phyloP scores from a whole-genome alignment of 352 stramenopile species.

The Pilasporangium apinafurcum region DNA sequence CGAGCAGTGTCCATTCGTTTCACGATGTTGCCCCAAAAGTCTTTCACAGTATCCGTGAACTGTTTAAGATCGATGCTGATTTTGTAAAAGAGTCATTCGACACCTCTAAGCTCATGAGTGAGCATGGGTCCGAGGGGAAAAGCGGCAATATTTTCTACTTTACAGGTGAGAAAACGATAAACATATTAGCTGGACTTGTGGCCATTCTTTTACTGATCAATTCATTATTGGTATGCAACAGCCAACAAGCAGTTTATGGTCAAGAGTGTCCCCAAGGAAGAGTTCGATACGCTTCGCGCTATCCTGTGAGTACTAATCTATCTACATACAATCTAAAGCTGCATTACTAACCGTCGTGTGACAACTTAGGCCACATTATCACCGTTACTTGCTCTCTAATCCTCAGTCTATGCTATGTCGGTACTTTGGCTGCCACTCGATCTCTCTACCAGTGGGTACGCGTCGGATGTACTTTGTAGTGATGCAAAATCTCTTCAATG shows the following conservation, averaged over 20 bases:
- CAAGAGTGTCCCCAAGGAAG: slow-evolving; percentile 81
- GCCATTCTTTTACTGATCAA: neutral
- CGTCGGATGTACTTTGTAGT: slow-evolving; percentile 87
- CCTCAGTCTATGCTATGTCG: slow-evolving; percentile 67
- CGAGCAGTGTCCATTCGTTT: slow-evolving; percentile 55
- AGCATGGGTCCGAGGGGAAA: slow-evolving; percentile 78
- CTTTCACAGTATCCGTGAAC: slow-evolving; percentile 69
- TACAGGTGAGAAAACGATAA: slow-evolving; percentile 20
- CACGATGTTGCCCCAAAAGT: slow-evolving; percentile 72
- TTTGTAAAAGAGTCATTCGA: slow-evolving; percentile 79
- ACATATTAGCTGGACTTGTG: neutral
- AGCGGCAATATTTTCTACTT: slow-evolving; percentile 88
- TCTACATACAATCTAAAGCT: neutral
- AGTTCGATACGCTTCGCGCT: slow-evolving; percentile 74
- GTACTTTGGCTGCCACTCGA: slow-evolving; percentile 84
- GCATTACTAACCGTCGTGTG: neutral
- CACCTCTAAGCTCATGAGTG: slow-evolving; percentile 55
- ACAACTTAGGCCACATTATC: slow-evolving; percentile 56
- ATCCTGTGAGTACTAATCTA: slow-evolving; percentile 44
- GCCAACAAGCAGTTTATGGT: slow-evolving; percentile 87
- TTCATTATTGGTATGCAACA: slow-evolving; percentile 5
- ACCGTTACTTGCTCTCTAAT: slow-evolving; percentile 72
- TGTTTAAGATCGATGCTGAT: slow-evolving; percentile 63
- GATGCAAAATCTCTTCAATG: slow-evolving; percentile 85
- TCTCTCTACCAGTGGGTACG: slow-evolving; percentile 76